Percentiles rank a stretch among this genome's conserved stretches.
These are phyloP conservation scores for Umbilicaria muhlenbergii DNA, from an alignment of 495 filamentous ascomycete genomes.

Conservation along the genomic window DNA sequence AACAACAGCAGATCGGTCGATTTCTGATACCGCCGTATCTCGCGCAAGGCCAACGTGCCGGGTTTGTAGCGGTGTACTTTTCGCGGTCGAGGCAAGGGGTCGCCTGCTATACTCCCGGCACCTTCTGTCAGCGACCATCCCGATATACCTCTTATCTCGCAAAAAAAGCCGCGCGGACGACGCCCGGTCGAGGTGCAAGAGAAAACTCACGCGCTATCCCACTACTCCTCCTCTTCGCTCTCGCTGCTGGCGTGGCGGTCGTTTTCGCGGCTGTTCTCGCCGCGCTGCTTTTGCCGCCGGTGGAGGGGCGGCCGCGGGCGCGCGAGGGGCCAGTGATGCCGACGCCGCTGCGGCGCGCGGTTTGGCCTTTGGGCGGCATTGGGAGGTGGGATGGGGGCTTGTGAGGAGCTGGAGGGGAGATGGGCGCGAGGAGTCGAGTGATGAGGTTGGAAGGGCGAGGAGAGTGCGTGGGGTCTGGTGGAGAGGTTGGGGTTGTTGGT, in stretches of 20 bases:
- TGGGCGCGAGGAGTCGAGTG: no score
- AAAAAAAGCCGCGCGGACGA: no score
- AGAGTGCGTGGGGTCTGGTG: no score
- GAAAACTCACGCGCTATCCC: background rate
- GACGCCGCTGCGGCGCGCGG: slow-evolving; percentile 5
- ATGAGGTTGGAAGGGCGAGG: no score
- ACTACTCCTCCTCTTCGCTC: slow-evolving; percentile 2
- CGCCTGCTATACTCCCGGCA: slow-evolving; percentile 6
- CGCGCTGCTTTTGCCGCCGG: slow-evolving; percentile 5
- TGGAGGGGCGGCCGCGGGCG: no score
- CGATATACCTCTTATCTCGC: no score
- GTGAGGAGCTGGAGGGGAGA: no score
- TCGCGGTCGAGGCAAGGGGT: slow-evolving; percentile 3
- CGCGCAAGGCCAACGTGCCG: slow-evolving; percentile 68
- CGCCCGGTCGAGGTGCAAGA: slow-evolving; percentile 1
- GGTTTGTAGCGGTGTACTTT: slow-evolving; percentile 55
- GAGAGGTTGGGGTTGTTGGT: no score
- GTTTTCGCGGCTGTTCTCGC: slow-evolving; percentile 4
- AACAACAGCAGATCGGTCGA: slow-evolving; percentile 64
- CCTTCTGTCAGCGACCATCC: slow-evolving; percentile 10
- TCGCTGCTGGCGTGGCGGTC: background rate
- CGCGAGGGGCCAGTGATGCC: no score
- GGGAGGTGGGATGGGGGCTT: no score
- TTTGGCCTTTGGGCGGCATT: no score
- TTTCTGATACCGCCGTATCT: slow-evolving; percentile 76